Conservation (phyloP, 2,329 filamentous ascomycete genomes). For the Cladorrhinum sp. region DNA sequence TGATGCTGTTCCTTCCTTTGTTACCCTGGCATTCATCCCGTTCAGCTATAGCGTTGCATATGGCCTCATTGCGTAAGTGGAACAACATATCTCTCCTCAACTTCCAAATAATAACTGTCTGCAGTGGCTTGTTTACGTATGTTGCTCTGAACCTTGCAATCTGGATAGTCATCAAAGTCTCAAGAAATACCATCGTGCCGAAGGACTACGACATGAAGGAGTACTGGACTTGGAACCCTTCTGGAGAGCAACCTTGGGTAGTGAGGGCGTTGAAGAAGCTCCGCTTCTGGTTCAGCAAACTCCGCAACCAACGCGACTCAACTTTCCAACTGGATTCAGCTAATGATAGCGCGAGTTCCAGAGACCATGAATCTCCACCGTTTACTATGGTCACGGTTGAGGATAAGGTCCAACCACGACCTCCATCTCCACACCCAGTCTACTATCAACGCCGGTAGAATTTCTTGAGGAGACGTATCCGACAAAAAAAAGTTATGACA, state of each 20-base stretch:
- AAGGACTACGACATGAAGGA: constrained; percentile 54
- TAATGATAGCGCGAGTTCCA: constrained; percentile 5
- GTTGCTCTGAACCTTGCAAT: constrained; percentile 48
- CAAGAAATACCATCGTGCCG: constrained; percentile 44
- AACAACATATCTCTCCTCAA: not conserved
- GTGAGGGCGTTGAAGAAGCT: constrained; percentile 34
- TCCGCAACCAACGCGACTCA: constrained; percentile 1
- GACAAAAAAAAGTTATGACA: not conserved
- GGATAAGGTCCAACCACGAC: not conserved
- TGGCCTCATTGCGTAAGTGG: constrained; percentile 65
- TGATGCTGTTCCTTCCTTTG: constrained; percentile 71
- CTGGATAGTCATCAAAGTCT: constrained; percentile 43
- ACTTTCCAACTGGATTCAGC: constrained; percentile 13
- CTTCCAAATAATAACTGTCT: not conserved
- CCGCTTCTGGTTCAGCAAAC: constrained; percentile 15
- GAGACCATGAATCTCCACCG: not conserved
- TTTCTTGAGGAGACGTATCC: not conserved
- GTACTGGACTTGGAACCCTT: constrained; percentile 54
- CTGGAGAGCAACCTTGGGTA: constrained; percentile 48
- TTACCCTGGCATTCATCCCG: constrained; percentile 72
- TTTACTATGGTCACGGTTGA: not conserved
- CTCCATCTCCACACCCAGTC: not conserved
- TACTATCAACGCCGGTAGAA: not conserved
- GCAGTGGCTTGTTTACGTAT: constrained; percentile 54
- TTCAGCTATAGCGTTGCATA: constrained; percentile 79